A percentile compares a stretch with the other conserved stretches of the same genome.
These are phyloP conservation scores for Tolypocladium tropicale DNA, from an alignment of 2,329 filamentous ascomycete genomes.

Conservation along the genomic window DNA sequence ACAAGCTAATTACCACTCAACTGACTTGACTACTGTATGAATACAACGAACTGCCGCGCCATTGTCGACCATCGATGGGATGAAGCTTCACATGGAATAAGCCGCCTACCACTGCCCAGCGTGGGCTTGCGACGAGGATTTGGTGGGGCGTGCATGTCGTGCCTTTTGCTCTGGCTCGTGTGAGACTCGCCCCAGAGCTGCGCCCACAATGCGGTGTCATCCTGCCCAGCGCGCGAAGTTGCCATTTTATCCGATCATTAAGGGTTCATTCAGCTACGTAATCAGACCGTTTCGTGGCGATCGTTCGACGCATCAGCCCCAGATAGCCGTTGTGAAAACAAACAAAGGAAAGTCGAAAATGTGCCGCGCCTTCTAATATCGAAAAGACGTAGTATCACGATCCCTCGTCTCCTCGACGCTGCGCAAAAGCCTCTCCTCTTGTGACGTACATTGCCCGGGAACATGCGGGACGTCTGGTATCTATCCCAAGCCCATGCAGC, in stretches of 20 bases:
- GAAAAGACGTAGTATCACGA: conserved; percentile 25
- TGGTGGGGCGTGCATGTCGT: background rate
- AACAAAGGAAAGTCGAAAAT: conserved; percentile 28
- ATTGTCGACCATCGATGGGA: no score
- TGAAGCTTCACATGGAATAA: no score
- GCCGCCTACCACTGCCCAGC: no score
- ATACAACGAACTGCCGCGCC: no score
- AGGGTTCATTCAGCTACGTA: conserved; percentile 29
- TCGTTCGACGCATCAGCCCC: conserved; percentile 26
- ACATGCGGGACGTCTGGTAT: conserved; percentile 24
- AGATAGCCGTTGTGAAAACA: conserved; percentile 24
- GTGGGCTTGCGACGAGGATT: background rate
- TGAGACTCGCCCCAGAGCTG: background rate
- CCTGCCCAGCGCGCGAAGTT: background rate
- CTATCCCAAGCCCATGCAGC: conserved; percentile 16
- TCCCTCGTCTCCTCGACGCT: conserved; percentile 21
- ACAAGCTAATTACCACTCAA: no score
- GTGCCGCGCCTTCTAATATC: conserved; percentile 29
- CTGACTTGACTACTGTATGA: no score
- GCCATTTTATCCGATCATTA: conserved; percentile 16
- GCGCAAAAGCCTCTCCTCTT: conserved; percentile 19
- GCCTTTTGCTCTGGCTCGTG: background rate
- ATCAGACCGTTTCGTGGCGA: conserved; percentile 24
- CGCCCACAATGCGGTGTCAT: background rate
- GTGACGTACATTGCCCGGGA: conserved; percentile 21